phyloP scores from a whole-genome alignment of 2,329 filamentous ascomycete species.

The Cercospora sp. region DNA sequence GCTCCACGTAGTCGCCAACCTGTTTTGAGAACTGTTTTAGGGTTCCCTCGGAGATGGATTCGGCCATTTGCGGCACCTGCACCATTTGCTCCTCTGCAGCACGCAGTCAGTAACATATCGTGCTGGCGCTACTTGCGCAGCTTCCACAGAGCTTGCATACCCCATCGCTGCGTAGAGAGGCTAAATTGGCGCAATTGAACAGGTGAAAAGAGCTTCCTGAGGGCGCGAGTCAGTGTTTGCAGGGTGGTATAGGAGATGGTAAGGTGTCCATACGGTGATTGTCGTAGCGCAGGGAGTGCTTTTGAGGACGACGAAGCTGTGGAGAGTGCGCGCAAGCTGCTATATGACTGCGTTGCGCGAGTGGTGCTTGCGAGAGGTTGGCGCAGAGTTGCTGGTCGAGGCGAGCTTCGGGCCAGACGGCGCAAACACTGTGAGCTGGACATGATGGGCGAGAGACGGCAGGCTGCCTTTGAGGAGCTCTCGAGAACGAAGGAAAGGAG shows the following conservation, averaged over 20 bases:
- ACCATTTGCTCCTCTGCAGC: conserved; percentile 72
- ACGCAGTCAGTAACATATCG: conserved; percentile 17
- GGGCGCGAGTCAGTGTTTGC: conserved; percentile 26
- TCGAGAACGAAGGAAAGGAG: conserved; percentile 16
- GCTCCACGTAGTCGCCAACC: conserved; percentile 89
- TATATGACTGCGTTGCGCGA: conserved; percentile 29
- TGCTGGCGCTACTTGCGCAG: background rate
- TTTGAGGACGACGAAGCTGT: conserved; percentile 26
- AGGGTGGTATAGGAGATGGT: background rate
- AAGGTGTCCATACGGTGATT: conserved; percentile 25
- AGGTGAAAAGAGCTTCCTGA: conserved; percentile 33
- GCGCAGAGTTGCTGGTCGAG: conserved; percentile 35
- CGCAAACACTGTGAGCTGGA: conserved; percentile 43
- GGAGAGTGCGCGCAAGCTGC: conserved; percentile 28
- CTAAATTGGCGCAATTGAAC: conserved; percentile 38
- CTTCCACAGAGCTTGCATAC: background rate
- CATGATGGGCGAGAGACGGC: conserved; percentile 36
- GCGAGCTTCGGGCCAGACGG: conserved; percentile 35
- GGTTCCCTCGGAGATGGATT: conserved; percentile 97
- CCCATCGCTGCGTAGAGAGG: conserved; percentile 25
- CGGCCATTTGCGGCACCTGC: conserved; percentile 96
- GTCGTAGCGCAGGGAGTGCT: conserved; percentile 22
- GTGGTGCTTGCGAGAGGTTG: conserved; percentile 30
- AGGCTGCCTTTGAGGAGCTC: conserved; percentile 32
- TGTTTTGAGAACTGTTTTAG: conserved; percentile 93